Conservation (phyloP, 345 rosid species). For the Sapria himalayana region DNA sequence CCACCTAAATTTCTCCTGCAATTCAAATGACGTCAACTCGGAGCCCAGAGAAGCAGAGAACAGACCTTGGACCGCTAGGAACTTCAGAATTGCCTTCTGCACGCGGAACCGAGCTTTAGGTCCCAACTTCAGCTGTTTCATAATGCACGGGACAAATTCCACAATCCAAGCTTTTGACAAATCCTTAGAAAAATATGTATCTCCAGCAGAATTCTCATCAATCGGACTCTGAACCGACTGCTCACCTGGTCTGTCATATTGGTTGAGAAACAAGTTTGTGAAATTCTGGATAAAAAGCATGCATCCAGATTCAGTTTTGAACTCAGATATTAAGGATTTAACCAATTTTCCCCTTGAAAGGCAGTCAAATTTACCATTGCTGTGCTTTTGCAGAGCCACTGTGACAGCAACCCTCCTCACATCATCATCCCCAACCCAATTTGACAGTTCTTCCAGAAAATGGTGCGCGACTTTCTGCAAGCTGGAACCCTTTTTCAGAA, state of each 20-base stretch:
- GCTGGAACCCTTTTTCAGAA: conserved; percentile 84
- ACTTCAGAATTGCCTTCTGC: conserved; percentile 73
- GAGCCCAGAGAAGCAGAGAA: conserved; percentile 83
- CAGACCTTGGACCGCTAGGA: conserved; percentile 85
- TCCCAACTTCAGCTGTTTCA: conserved; percentile 47
- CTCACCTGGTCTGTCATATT: conserved; percentile 48
- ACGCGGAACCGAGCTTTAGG: conserved; percentile 49
- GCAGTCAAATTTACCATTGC: conserved; percentile 71
- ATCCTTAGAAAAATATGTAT: conserved; percentile 62
- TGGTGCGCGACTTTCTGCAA: conserved; percentile 55
- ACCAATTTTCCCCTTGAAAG: conserved; percentile 56
- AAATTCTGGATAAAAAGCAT: conserved; percentile 59
- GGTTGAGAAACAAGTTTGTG: conserved; percentile 69
- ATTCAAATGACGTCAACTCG: conserved; percentile 89
- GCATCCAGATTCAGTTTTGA: conserved; percentile 66
- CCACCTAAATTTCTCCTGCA: conserved; percentile 94
- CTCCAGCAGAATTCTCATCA: conserved; percentile 89
- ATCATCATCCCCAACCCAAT: conserved; percentile 68
- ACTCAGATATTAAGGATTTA: conserved; percentile 54
- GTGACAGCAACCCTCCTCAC: conserved; percentile 61
- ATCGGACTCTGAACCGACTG: conserved; percentile 98
- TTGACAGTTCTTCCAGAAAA: conserved; percentile 48
- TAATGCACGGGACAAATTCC: conserved; percentile 63
- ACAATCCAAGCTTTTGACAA: conserved; percentile 72
- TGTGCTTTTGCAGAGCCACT: conserved; percentile 71